These are phyloP conservation scores for Candida ipomoeae DNA, from an alignment of 805 yeast species.

Conservation along the genomic window DNA sequence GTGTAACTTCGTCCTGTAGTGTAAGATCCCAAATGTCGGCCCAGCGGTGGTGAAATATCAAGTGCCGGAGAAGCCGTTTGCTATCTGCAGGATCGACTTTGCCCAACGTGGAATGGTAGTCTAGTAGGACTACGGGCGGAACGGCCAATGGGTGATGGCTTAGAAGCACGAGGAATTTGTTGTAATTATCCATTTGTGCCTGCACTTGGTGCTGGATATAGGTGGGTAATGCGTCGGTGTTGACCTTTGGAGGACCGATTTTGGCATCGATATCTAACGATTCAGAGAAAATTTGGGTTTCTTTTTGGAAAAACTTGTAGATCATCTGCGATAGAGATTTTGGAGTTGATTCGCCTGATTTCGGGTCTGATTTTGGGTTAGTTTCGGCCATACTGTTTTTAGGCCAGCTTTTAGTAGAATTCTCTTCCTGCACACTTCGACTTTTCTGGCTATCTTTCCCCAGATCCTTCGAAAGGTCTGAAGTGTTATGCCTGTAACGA, in stretches of 20 bases:
- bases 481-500: not conserved
- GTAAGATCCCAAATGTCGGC: constrained; percentile 28
- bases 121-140: constrained; percentile 24
- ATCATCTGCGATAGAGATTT: not conserved
- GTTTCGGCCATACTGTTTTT: not conserved
- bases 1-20: constrained; percentile 23
- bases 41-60: constrained; percentile 32
- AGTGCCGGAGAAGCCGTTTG: constrained; percentile 21
- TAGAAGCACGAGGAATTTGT: constrained; percentile 26
- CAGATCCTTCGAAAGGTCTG: too few relatives aligned
- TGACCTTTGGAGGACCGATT: not conserved
- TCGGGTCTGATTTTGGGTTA: not conserved
- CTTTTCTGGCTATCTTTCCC: too few relatives aligned
- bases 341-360: not conserved
- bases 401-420: not conserved
- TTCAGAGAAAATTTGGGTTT: constrained; percentile 8
- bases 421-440: not conserved
- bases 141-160: constrained; percentile 31
- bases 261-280: constrained; percentile 7
- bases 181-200: constrained; percentile 26
- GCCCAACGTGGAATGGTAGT: constrained; percentile 14
- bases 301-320: constrained; percentile 9
- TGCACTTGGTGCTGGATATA: constrained; percentile 16
- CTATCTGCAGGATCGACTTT: constrained; percentile 18
- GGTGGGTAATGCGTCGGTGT: constrained; percentile 1